Conservation (phyloP, 1,284 basidiomycete genomes). For the Ceratobasidium theobromae region DNA sequence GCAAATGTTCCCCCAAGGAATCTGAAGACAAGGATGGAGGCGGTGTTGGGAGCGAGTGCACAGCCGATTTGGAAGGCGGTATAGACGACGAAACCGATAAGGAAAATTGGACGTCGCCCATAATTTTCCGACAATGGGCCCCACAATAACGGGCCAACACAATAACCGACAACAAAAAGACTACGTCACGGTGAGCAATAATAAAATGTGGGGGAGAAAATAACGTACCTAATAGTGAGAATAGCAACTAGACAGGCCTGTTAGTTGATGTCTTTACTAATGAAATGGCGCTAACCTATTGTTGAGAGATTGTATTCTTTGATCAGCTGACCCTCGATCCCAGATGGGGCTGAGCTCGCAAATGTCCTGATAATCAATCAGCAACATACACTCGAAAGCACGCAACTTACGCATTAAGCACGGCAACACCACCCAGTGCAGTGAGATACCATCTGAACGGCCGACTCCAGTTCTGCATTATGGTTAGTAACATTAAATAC, state of each 20-base stretch:
- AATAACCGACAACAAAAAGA: constrained; percentile 55
- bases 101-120: constrained; percentile 62
- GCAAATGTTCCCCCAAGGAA: constrained; percentile 68
- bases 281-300: constrained; percentile 45
- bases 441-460: constrained; percentile 67
- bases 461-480: constrained; percentile 57
- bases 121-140: constrained; percentile 51
- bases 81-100: constrained; percentile 67
- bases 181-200: constrained; percentile 48
- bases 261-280: constrained; percentile 45
- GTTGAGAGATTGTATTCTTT: constrained; percentile 56
- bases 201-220: constrained; percentile 33
- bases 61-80: constrained; percentile 68
- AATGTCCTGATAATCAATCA: constrained; percentile 52
- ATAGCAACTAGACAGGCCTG: constrained; percentile 40
- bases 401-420: constrained; percentile 61
- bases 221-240: constrained; percentile 12
- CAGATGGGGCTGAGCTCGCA: constrained; percentile 59
- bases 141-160: constrained; percentile 59
- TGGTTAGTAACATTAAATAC: not conserved
- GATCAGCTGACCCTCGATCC: constrained; percentile 52
- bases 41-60: constrained; percentile 62
- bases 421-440: constrained; percentile 57
- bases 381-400: constrained; percentile 28
- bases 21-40: constrained; percentile 63